Conservation (phyloP, 2,329 filamentous ascomycete genomes). For the Neoarthrinium moseri region DNA sequence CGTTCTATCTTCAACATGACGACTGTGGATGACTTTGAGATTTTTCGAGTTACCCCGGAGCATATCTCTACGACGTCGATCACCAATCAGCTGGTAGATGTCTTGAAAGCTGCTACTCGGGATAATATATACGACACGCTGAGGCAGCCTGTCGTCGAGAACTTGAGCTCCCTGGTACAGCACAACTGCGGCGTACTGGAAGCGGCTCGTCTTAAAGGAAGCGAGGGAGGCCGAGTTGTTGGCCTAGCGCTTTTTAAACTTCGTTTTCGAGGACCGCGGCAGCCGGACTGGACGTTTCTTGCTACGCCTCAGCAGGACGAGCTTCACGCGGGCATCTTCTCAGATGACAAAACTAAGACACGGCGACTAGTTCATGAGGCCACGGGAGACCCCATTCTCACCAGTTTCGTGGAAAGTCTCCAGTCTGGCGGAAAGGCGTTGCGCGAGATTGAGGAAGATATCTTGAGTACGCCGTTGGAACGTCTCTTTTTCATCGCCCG, state of each 20-base stretch:
- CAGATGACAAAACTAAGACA: neutral
- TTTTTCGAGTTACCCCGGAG: neutral
- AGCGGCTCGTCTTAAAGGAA: neutral
- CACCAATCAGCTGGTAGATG: neutral
- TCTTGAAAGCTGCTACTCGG: constrained; percentile 1
- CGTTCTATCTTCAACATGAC: too few species aligned
- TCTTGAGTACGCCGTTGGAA: neutral
- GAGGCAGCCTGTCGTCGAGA: neutral
- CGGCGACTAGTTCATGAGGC: neutral
- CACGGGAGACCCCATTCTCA: neutral
- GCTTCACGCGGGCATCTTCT: neutral
- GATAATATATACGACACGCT: constrained; percentile 1
- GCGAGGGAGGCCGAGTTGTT: neutral
- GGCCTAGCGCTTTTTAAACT: neutral
- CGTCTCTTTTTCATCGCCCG: neutral
- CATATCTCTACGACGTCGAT: neutral
- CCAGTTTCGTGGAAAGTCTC: neutral
- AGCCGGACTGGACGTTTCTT: neutral
- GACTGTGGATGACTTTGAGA: neutral
- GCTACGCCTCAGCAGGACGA: neutral
- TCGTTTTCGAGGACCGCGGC: neutral
- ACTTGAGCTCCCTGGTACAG: neutral
- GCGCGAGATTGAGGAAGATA: neutral
- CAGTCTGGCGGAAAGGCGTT: neutral
- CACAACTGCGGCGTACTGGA: neutral